Conservation (phyloP, 2,329 filamentous ascomycete species). For the Fusarium clavum region DNA sequence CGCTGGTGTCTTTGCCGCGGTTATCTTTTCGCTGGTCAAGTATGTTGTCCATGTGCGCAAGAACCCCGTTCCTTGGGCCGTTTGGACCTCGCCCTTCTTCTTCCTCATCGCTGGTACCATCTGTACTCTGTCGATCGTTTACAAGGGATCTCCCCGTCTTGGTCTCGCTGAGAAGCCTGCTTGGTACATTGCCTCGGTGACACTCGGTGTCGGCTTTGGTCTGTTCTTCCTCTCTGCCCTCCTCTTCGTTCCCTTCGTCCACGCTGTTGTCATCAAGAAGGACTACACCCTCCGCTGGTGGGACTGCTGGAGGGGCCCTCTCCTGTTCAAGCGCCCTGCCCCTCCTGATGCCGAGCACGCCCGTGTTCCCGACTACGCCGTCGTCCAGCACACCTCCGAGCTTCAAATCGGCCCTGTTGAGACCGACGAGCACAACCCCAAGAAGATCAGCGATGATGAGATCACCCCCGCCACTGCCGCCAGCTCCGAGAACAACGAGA, state of each 20-base stretch:
- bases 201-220: constrained; percentile 71
- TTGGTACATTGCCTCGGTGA: constrained; percentile 75
- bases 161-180: constrained; percentile 62
- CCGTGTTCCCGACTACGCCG: constrained; percentile 79
- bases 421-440: constrained; percentile 31
- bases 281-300: constrained; percentile 74
- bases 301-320: constrained; percentile 70
- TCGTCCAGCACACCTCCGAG: constrained; percentile 74
- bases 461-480: constrained; percentile 47
- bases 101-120: constrained; percentile 81
- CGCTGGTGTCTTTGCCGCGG: constrained; percentile 72
- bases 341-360: constrained; percentile 65
- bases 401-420: constrained; percentile 48
- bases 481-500: constrained; percentile 53
- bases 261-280: constrained; percentile 75
- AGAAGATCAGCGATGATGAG: constrained; percentile 47
- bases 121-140: constrained; percentile 81
- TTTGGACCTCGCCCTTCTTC: constrained; percentile 79
- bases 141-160: constrained; percentile 76
- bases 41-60: constrained; percentile 75
- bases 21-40: constrained; percentile 75
- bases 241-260: constrained; percentile 79
- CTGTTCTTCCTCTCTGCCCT: constrained; percentile 69
- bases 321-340: constrained; percentile 70
- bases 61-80: constrained; percentile 78